phyloP scores from a whole-genome alignment of 2,329 filamentous ascomycete genomes.

The Ilyonectria mors-panacis region DNA sequence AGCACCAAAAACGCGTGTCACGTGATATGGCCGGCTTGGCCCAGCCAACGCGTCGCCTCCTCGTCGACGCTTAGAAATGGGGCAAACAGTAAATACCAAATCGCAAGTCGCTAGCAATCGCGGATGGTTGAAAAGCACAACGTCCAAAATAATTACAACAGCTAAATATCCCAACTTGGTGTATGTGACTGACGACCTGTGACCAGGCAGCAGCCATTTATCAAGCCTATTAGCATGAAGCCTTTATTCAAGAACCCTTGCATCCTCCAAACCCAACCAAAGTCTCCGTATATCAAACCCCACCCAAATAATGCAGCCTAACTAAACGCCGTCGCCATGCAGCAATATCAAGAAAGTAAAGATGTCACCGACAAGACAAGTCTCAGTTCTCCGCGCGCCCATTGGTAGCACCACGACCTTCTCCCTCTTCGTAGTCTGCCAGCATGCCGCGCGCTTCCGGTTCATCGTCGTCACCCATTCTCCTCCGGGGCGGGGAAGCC shows the following conservation, averaged over 20 bases:
- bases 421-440: constrained; percentile 46
- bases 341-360: constrained; percentile 25
- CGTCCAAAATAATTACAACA: neutral
- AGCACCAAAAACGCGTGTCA: constrained; percentile 41
- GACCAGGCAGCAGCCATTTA: constrained; percentile 12
- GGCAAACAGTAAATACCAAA: neutral
- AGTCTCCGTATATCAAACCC: constrained; percentile 17
- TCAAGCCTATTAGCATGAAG: neutral
- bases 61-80: constrained; percentile 6
- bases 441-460: constrained; percentile 49
- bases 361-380: constrained; percentile 16
- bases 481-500: constrained; percentile 58
- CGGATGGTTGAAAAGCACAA: neutral
- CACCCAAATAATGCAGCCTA: constrained; percentile 25
- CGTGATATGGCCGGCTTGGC: constrained; percentile 37
- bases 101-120: neutral
- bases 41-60: constrained; percentile 34
- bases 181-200: neutral
- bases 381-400: constrained; percentile 24
- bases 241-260: constrained; percentile 9
- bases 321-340: constrained; percentile 47
- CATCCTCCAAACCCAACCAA: constrained; percentile 21
- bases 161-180: neutral
- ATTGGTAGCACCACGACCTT: constrained; percentile 33
- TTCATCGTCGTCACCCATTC: constrained; percentile 38